Evolutionary conservation across 805 yeast genomes (phyloP).

Genomic region (Saccharomycopsis fodiens): DNA sequence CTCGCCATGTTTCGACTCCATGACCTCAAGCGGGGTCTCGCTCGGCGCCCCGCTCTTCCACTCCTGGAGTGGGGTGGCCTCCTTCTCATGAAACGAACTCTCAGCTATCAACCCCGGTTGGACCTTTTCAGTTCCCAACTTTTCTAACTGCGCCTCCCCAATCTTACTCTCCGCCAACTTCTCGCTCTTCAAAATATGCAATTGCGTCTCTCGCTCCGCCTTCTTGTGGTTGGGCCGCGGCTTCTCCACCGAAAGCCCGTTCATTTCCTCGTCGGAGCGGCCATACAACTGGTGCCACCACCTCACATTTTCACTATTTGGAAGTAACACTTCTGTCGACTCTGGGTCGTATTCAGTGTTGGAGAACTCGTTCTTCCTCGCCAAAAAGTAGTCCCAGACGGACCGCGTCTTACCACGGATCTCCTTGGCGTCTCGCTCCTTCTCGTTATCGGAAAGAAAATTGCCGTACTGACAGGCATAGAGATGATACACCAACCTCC

Average conservation of each 20-base stretch:
- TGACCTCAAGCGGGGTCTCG: too few relatives aligned
- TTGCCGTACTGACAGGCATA: slow-evolving; percentile 95
- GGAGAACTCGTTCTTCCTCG: slow-evolving; percentile 62
- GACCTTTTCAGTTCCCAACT: too few relatives aligned
- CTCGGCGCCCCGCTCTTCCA: too few relatives aligned
- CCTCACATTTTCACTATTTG: slow-evolving; percentile 52
- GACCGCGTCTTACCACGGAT: slow-evolving; percentile 51
- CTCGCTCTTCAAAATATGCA: not conserved
- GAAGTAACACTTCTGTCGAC: slow-evolving; percentile 33
- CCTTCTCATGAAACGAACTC: too few relatives aligned
- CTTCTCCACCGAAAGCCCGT: slow-evolving; percentile 23
- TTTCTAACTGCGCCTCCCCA: too few relatives aligned
- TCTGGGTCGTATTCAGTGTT: slow-evolving; percentile 31
- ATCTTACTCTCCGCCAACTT: not conserved
- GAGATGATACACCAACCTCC: slow-evolving; percentile 78
- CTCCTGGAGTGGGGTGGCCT: too few relatives aligned
- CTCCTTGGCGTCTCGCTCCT: slow-evolving; percentile 39
- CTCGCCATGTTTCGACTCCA: too few relatives aligned
- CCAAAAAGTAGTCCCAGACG: slow-evolving; percentile 90
- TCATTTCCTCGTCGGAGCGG: slow-evolving; percentile 61
- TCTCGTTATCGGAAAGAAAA: slow-evolving; percentile 69
- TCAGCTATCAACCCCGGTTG: too few relatives aligned
- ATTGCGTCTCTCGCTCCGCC: not conserved
- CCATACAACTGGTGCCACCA: slow-evolving; percentile 93
- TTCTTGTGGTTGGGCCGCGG: not conserved